Conservation (phyloP, 306 rosid species). For the Fagus crenata region DNA sequence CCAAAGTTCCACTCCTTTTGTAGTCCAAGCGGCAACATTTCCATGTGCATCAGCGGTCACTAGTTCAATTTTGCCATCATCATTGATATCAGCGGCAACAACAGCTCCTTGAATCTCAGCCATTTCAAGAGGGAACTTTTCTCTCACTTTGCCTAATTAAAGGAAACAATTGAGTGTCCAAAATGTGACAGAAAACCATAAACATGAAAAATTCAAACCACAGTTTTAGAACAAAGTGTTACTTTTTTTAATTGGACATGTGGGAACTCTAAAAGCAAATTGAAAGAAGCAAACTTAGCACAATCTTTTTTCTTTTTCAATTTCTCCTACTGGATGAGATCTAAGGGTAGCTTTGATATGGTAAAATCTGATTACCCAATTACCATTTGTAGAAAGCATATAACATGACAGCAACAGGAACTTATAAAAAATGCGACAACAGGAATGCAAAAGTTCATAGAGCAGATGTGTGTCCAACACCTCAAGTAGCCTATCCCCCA, state of each 20-base stretch:
- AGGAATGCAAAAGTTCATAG: background rate
- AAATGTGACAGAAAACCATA: background rate
- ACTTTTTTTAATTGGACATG: background rate
- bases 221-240: background rate
- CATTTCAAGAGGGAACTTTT: constrained; percentile 96
- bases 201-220: background rate
- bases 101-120: constrained; percentile 94
- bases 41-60: constrained; percentile 91
- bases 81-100: constrained; percentile 94
- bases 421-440: no score
- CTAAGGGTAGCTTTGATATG: background rate
- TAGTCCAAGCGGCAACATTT: constrained; percentile 95
- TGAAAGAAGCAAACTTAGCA: background rate
- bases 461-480: background rate
- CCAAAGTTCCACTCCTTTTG: constrained; percentile 88
- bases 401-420: background rate
- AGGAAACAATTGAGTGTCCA: constrained; percentile 27
- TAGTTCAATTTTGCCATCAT: constrained; percentile 96
- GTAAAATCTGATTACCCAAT: background rate
- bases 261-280: background rate
- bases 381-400: background rate
- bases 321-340: background rate
- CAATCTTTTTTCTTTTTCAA: background rate
- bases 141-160: constrained; percentile 80
- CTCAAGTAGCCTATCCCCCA: background rate